Evolutionary conservation across 2,329 filamentous ascomycete genomes (phyloP), one percentile per base, ranked within the genome.

Genomic region (Fusarium albidum): DNA sequence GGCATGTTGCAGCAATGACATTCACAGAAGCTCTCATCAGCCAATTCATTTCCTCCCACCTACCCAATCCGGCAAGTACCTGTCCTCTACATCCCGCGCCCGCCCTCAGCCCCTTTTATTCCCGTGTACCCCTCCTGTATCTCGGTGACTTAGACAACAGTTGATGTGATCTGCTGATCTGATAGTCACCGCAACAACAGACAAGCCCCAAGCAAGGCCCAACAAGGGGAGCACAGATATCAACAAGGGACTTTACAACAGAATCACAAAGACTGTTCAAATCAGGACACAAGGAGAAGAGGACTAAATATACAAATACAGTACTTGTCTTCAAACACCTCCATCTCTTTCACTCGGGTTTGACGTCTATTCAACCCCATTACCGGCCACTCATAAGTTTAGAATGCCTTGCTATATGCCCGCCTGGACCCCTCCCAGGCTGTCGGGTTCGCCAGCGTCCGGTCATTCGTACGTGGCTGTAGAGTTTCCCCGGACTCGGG

Each of bases 131-230:
- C 29, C 25, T 42, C 49, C 21, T 7, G 21, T 21, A 21, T 21
- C 21, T 21, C 21, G n/a, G 4, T 21, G 21, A 61, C 58, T 61
- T 55, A 61, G 43, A 35, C 33, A 60, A 11, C 17, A 28, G 27
- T 11, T 25, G 29, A 15, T 54, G 29, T 45, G 57, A 33, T 13
- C 27, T 11, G 4, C 4, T 35, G 14, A 12, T 35, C n/a, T 49
- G 54, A 55, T 44, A 57, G 61, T 47, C 44, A 46, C 58, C 58
- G 49, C 42, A 61, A 51, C 58, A 61, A 61, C 58, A 61, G 42
- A 43, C 21, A n/a, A n/a, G n/a, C n/a, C n/a, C n/a, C n/a, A n/a
- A n/a, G n/a, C n/a, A n/a, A n/a, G n/a, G n/a, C n/a, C n/a, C n/a
- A 49, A 21, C 26, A 15, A 26, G 26, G 37, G 32, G 45, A 44